Base-by-base conservation (phyloP, 2,329 filamentous ascomycete species). In the Arachnomyces sp. region DNA sequence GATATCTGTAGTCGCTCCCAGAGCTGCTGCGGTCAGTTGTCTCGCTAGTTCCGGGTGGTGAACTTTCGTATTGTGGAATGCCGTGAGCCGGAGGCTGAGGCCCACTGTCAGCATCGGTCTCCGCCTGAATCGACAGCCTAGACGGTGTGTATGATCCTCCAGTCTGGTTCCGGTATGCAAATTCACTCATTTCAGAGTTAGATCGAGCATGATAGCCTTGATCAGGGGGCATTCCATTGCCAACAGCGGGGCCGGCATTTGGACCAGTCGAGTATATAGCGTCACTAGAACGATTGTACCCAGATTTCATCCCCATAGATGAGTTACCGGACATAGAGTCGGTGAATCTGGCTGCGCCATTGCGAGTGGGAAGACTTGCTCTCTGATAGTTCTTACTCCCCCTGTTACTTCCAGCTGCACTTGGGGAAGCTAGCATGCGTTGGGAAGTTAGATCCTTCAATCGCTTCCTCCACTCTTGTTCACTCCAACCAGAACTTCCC, bases 401-500 rank as follows among this genome's bases (percentile, higher is more conserved):
- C 34, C 75, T 72, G 50, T 79, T 79, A 47, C 74, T 77, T 44
- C 73, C 62, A 12, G 67, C 67, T 14, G 65, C 62, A 40, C 63
- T 65, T 11, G 55, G 54, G 16, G 57, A 51, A 25, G 60, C 55
- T 45, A 65, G 61, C 40, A 50, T 50, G 5, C 44, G 44, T 33
- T 45, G 40, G 3, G 84, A 80, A 0, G 90, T 95, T 33, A 90
- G 69, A 43, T 95, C 88, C 65, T 95, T 96, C 59, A 98, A 66
- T 54, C 83, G 80, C 56, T 81, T 84, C 50, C 89, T 80, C 92
- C 92, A 98, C 49, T 95, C 86, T 16, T 81, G 75, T 63, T 96
- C 92, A 33, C 72, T 80, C 88, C 89, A 95, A 16, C 65, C 70
- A 14, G 76, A 67, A 60, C 84, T 94, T 14, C 84, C 86, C 3